Conservation (phyloP, 108 stramenopile genomes). For the Mayamaea pseudoterrestris region DNA sequence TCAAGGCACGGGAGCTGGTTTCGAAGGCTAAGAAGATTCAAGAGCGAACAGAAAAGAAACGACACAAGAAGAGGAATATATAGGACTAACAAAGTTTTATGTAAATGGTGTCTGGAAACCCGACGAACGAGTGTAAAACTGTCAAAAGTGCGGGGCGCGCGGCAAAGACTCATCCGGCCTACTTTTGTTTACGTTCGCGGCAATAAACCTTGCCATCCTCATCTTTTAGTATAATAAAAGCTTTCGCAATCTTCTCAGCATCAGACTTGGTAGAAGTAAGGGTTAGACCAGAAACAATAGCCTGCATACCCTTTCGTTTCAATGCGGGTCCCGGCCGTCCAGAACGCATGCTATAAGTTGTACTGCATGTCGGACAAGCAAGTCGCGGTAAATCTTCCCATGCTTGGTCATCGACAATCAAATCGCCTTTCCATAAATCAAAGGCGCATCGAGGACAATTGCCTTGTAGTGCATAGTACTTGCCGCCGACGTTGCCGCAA, state of each 20-base stretch:
- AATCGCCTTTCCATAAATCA: slow-evolving; percentile 63
- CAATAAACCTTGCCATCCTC: slow-evolving; percentile 62
- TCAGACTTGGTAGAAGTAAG: slow-evolving; percentile 56
- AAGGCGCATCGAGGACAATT: slow-evolving; percentile 71
- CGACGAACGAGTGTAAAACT: neutral
- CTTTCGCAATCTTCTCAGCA: slow-evolving; percentile 32
- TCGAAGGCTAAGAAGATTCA: slow-evolving; percentile 57
- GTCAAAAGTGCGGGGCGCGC: neutral
- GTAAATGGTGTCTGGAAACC: neutral
- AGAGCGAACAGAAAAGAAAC: slow-evolving; percentile 44
- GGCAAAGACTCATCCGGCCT: neutral
- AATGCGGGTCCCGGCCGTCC: slow-evolving; percentile 65
- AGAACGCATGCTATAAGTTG: slow-evolving; percentile 47
- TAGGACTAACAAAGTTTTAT: neutral
- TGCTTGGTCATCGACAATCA: slow-evolving; percentile 43
- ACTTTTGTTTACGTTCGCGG: slow-evolving; percentile 16
- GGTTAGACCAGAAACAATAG: slow-evolving; percentile 58
- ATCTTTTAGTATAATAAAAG: slow-evolving; percentile 51
- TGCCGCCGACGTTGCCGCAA: slow-evolving; percentile 57
- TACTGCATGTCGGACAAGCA: slow-evolving; percentile 73
- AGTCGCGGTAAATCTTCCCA: slow-evolving; percentile 52
- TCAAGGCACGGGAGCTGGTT: slow-evolving; percentile 63
- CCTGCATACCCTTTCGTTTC: slow-evolving; percentile 59
- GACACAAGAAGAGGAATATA: slow-evolving; percentile 13
- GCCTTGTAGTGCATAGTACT: slow-evolving; percentile 53